These are phyloP conservation scores for Zasmidium cellare DNA, from an alignment of 2,329 filamentous ascomycete genomes.

Conservation along the genomic window DNA sequence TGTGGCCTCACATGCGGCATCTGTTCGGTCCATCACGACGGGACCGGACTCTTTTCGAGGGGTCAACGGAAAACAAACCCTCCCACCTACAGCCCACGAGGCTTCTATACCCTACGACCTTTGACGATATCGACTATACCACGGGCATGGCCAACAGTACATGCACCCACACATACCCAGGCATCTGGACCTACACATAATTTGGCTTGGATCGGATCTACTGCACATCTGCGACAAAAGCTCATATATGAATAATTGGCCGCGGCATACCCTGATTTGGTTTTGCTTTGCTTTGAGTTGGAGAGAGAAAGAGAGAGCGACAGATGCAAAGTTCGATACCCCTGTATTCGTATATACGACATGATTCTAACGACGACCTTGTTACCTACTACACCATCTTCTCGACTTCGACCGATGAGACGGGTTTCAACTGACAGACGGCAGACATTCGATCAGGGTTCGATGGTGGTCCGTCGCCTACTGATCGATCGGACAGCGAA, in stretches of 20 bases:
- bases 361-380: conserved; percentile 1
- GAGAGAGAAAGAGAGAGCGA: not conserved
- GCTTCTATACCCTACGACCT: not conserved
- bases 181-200: too few species aligned
- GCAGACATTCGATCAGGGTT: too few species aligned
- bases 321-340: conserved; percentile 4
- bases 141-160: not conserved
- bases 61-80: not conserved
- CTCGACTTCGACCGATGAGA: too few species aligned
- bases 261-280: not conserved
- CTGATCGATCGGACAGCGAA: not conserved
- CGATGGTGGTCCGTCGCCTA: not conserved
- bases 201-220: too few species aligned
- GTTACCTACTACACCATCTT: not conserved
- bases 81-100: not conserved
- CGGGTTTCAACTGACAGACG: too few species aligned
- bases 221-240: too few species aligned
- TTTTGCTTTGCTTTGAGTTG: not conserved
- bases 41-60: not conserved
- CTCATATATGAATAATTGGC: too few species aligned
- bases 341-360: conserved; percentile 8
- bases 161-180: not conserved
- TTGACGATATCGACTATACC: not conserved
- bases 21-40: too few species aligned
- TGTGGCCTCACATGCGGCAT: too few species aligned